Conservation (phyloP, 2,329 filamentous ascomycete species). For the Fusarium palustre region DNA sequence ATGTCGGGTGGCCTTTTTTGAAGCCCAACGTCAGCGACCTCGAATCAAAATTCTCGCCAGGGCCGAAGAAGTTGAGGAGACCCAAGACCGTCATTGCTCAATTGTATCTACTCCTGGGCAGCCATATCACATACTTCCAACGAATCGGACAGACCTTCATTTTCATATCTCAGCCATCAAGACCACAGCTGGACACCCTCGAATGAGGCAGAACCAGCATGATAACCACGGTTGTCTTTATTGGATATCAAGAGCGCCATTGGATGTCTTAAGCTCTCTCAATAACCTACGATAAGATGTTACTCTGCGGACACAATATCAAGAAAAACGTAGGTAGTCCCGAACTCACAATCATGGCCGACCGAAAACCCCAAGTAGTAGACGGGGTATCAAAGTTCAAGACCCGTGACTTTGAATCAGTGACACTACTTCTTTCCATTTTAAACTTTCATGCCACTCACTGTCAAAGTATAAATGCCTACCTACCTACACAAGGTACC, state of each 20-base stretch:
- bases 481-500: neutral
- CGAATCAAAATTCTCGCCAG: neutral
- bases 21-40: neutral
- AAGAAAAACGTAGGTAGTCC: neutral
- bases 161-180: neutral
- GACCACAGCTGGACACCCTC: neutral
- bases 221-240: neutral
- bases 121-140: neutral
- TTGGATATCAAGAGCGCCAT: neutral
- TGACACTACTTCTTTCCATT: constrained; percentile 3
- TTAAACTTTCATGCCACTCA: neutral
- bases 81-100: neutral
- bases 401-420: neutral
- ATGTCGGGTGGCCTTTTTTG: neutral
- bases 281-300: neutral
- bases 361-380: neutral
- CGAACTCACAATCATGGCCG: neutral
- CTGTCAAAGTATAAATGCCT: constrained; percentile 3
- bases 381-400: neutral
- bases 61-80: neutral
- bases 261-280: neutral
- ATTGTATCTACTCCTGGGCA: neutral
- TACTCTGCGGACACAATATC: neutral
- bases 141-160: neutral
- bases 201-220: neutral